A percentile compares a stretch with the other conserved stretches of the same genome.
Conservation (phyloP, 331 rosid species). For the Spiraea crenata region DNA sequence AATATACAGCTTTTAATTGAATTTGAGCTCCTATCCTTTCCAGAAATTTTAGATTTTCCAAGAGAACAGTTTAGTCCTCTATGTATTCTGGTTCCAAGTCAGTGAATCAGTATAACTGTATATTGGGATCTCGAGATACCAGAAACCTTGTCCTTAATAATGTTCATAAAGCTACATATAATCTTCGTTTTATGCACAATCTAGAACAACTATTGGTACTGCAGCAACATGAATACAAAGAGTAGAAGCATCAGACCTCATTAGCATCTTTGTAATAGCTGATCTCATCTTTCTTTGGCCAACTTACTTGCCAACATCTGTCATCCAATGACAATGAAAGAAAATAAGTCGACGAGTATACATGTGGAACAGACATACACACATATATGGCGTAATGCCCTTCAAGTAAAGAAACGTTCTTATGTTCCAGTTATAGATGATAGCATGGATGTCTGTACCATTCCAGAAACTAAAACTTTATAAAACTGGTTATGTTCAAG, state of each 20-base stretch:
- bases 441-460: too few species aligned
- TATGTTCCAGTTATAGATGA: neutral
- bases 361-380: neutral
- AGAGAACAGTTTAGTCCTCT: too few species aligned
- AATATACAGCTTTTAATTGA: too few species aligned
- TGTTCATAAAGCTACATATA: neutral
- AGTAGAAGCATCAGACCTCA: conserved; percentile 31
- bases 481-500: neutral
- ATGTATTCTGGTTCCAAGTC: neutral
- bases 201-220: neutral
- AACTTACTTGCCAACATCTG: conserved; percentile 81
- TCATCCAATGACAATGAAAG: conserved; percentile 10
- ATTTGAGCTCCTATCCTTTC: neutral
- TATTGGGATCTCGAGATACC: neutral
- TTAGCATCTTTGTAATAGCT: conserved; percentile 65
- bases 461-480: too few species aligned
- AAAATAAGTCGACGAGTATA: conserved; percentile 4
- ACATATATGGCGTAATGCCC: neutral
- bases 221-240: neutral
- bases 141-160: neutral
- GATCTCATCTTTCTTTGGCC: conserved; percentile 78
- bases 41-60: neutral
- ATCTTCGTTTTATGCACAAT: neutral
- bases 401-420: too few species aligned
- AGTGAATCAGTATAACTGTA: neutral